These are phyloP conservation scores for Bimuria novae-zelandiae DNA, from an alignment of 2,329 filamentous ascomycete genomes.

Conservation along the genomic window DNA sequence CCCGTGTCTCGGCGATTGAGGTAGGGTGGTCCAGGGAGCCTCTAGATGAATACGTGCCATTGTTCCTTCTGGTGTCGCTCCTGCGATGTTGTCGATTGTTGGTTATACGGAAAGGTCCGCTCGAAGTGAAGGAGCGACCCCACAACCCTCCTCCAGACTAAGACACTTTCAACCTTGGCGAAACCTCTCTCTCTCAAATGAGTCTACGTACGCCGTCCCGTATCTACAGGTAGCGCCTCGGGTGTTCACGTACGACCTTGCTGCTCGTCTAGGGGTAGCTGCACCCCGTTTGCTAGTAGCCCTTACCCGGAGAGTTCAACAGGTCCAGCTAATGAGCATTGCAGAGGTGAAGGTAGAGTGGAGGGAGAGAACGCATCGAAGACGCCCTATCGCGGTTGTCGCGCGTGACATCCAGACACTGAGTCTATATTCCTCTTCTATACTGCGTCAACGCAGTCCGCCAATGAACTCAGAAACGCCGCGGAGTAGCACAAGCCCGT, in stretches of 20 bases:
- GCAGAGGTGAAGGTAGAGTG: too few relatives aligned
- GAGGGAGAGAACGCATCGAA: background rate
- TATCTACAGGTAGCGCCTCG: background rate
- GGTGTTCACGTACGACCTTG: slow-evolving; percentile 2
- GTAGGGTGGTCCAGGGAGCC: background rate
- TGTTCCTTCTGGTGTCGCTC: background rate
- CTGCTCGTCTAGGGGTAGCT: background rate
- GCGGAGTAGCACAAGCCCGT: background rate
- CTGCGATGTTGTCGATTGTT: background rate
- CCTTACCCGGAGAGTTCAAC: background rate
- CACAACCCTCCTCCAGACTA: background rate
- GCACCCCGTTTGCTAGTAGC: background rate
- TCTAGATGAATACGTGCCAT: slow-evolving; percentile 2
- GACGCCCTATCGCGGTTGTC: background rate
- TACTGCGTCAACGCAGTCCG: background rate
- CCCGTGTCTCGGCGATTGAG: slow-evolving; percentile 31
- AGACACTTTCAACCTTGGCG: background rate
- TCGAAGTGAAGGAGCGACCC: background rate
- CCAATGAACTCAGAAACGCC: background rate
- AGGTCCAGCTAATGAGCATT: background rate
- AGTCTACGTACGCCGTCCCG: background rate
- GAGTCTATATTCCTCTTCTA: background rate
- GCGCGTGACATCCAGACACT: background rate
- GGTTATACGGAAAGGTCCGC: background rate
- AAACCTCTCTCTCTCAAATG: background rate